A percentile compares a stretch with the other conserved stretches of the same genome.
phyloP scores from a whole-genome alignment of 495 filamentous ascomycete species.

The Pyrenula aspistea region DNA sequence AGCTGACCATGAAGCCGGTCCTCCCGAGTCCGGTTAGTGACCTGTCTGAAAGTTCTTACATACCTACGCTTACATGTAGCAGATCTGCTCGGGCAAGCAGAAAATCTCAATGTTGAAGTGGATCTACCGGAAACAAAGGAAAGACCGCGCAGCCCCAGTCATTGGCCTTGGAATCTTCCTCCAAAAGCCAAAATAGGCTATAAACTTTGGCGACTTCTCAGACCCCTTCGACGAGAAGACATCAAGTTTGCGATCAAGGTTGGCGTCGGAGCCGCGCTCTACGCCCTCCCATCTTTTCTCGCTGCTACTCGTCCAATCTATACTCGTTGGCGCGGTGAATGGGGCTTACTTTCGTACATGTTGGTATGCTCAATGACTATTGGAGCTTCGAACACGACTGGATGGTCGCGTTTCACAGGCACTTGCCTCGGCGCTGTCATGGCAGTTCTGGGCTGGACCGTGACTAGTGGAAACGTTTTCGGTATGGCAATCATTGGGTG shows the following conservation, averaged over 20 bases:
- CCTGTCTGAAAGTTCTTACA: background rate
- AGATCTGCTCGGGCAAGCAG: constrained; percentile 6
- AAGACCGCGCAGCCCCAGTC: constrained; percentile 4
- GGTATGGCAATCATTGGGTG: constrained; percentile 68
- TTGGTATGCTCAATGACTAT: constrained; percentile 96
- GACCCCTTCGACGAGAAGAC: constrained; percentile 52
- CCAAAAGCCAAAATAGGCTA: constrained; percentile 23
- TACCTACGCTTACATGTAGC: background rate
- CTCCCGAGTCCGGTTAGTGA: background rate
- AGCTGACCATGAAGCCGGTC: background rate
- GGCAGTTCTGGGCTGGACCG: constrained; percentile 65
- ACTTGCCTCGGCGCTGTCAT: constrained; percentile 70
- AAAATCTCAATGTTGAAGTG: constrained; percentile 3
- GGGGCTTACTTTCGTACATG: constrained; percentile 96
- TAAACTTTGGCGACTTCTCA: constrained; percentile 44
- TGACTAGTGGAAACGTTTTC: constrained; percentile 57
- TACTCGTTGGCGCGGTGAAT: constrained; percentile 85
- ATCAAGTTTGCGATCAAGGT: constrained; percentile 83
- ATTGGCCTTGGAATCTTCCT: constrained; percentile 9
- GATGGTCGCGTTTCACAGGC: constrained; percentile 73
- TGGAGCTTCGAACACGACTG: constrained; percentile 87
- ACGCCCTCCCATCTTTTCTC: constrained; percentile 78
- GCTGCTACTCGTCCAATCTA: constrained; percentile 67
- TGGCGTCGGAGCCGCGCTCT: constrained; percentile 74
- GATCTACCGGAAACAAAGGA: constrained; percentile 5